phyloP scores from a whole-genome alignment of 306 rosid species.

The Calophaca sinica region DNA sequence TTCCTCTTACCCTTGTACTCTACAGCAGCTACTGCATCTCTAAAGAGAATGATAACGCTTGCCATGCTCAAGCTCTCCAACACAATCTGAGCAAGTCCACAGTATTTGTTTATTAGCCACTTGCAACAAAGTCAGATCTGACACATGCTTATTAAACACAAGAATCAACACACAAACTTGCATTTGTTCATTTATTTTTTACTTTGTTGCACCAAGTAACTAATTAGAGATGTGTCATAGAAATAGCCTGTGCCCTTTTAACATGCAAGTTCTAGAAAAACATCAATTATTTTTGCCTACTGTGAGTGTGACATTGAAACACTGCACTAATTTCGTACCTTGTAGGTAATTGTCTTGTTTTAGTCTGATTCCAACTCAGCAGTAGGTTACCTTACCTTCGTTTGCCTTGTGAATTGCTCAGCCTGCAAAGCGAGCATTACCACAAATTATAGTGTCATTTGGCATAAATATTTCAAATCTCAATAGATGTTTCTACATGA shows the following conservation, averaged over 20 bases:
- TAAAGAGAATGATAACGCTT: constrained; percentile 77
- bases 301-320: constrained; percentile 24
- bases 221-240: no score
- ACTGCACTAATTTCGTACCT: constrained; percentile 45
- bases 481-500: not conserved
- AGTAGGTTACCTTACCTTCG: constrained; percentile 53
- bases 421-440: constrained; percentile 56
- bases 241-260: no score
- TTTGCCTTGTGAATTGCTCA: constrained; percentile 66
- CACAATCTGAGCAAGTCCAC: constrained; percentile 61
- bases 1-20: constrained; percentile 74
- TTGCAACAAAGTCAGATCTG: constrained; percentile 19
- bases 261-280: not conserved
- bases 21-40: constrained; percentile 90
- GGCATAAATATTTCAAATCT: not conserved
- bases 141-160: not conserved
- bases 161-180: not conserved
- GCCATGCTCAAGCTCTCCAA: constrained; percentile 89
- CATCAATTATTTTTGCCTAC: not conserved
- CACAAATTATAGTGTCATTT: constrained; percentile 22
- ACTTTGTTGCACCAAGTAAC: not conserved
- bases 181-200: not conserved
- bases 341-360: constrained; percentile 66
- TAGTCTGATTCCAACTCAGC: constrained; percentile 76
- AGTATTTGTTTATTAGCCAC: constrained; percentile 39